Percentiles rank a stretch among this genome's conserved stretches.
Evolutionary conservation across 768 basidiomycete genomes (phyloP).

Genomic region (Boletus fagicola): DNA sequence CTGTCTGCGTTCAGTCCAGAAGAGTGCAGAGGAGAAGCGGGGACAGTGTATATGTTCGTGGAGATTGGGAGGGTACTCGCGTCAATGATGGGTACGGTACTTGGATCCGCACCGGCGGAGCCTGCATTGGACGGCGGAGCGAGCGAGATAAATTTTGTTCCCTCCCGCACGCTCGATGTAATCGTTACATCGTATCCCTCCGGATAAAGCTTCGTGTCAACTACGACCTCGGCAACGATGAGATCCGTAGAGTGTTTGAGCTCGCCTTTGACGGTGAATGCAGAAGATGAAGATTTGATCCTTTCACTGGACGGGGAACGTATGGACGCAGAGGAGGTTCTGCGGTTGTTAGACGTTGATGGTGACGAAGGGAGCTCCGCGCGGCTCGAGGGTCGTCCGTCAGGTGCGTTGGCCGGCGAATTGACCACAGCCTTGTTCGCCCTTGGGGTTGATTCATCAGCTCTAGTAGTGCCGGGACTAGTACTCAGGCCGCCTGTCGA

Average conservation of each 20-base stretch:
- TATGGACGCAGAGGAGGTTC: slow-evolving; percentile 25
- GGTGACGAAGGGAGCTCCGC: slow-evolving; percentile 26
- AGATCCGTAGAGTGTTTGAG: slow-evolving; percentile 64
- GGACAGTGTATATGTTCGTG: slow-evolving; percentile 69
- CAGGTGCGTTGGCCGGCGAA: slow-evolving; percentile 17
- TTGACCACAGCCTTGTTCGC: slow-evolving; percentile 40
- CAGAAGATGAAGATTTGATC: slow-evolving; percentile 41
- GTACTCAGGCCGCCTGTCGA: slow-evolving; percentile 12
- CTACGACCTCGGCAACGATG: slow-evolving; percentile 72
- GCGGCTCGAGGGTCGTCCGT: slow-evolving; percentile 11
- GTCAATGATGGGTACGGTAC: neutral
- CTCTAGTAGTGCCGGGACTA: slow-evolving; percentile 15
- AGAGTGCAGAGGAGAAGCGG: slow-evolving; percentile 79
- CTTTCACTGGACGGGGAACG: slow-evolving; percentile 37
- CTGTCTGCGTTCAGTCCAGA: slow-evolving; percentile 55
- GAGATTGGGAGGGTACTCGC: slow-evolving; percentile 47
- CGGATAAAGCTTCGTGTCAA: slow-evolving; percentile 79
- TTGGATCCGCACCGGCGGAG: neutral
- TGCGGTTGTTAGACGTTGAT: slow-evolving; percentile 16
- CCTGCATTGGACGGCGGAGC: slow-evolving; percentile 16
- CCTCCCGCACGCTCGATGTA: slow-evolving; percentile 43
- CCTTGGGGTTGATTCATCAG: slow-evolving; percentile 41
- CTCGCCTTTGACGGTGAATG: slow-evolving; percentile 62
- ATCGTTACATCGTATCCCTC: slow-evolving; percentile 64
- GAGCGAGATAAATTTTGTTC: slow-evolving; percentile 37